A percentile compares a stretch with the other conserved stretches of the same genome.
Conservation (phyloP, 176 grass and related monocot species). For the Oryza rufipogon region DNA sequence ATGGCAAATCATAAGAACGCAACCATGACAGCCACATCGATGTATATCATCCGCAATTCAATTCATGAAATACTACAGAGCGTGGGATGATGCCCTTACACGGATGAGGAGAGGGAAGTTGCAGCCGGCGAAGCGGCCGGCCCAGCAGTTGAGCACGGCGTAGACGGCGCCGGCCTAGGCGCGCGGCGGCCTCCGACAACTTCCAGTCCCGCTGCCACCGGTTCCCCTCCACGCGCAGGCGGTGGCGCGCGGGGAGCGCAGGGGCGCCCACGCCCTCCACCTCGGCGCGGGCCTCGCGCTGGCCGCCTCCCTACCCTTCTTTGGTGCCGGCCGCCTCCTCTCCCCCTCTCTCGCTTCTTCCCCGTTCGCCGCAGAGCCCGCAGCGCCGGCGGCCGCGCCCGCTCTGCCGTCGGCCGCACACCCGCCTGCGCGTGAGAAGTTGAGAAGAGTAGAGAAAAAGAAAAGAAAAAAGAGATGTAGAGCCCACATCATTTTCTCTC, state of each 20-base stretch:
- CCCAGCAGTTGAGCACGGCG: conserved; percentile 79
- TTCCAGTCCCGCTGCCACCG: conserved; percentile 80
- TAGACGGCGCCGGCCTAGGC: conserved; percentile 63
- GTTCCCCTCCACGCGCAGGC: conserved; percentile 60
- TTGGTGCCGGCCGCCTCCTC: too few relatives aligned
- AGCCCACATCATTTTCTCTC: too few relatives aligned
- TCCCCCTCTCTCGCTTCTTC: too few relatives aligned
- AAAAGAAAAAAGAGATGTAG: too few relatives aligned
- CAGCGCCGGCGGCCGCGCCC: too few relatives aligned
- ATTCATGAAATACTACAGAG: conserved; percentile 22
- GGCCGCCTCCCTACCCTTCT: conserved; percentile 14
- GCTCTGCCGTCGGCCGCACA: too few relatives aligned
- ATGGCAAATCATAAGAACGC: too few relatives aligned
- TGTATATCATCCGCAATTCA: neutral
- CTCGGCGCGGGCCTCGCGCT: conserved; percentile 53
- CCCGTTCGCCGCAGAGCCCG: too few relatives aligned
- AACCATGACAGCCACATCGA: too few relatives aligned
- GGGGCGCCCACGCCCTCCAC: conserved; percentile 61
- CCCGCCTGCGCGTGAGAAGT: too few relatives aligned
- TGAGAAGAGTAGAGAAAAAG: too few relatives aligned
- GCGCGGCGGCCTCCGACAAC: conserved; percentile 67
- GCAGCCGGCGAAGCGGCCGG: conserved; percentile 63
- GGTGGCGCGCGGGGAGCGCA: conserved; percentile 62
- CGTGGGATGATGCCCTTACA: conserved; percentile 25
- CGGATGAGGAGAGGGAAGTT: conserved; percentile 86